Percentiles rank a stretch among this genome's conserved stretches.
Evolutionary conservation across 306 rosid species (phyloP).

Genomic region (Vachellia pachyceras): DNA sequence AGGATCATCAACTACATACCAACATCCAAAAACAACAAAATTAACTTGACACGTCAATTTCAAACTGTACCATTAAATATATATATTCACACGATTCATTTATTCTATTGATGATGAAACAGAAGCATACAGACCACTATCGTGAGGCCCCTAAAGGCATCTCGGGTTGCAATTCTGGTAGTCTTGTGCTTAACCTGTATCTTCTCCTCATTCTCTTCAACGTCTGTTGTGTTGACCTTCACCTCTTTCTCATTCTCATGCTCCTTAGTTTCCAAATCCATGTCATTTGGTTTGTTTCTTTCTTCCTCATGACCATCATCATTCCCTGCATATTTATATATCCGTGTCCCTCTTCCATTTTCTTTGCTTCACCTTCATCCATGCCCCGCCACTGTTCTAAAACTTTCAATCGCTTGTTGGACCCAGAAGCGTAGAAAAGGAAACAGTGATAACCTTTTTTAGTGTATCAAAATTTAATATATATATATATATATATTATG

Average conservation of each 20-base stretch:
- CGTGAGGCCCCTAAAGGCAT: slow-evolving; percentile 81
- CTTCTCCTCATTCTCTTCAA: slow-evolving; percentile 21
- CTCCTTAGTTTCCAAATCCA: slow-evolving; percentile 36
- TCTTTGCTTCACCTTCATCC: slow-evolving; percentile 64
- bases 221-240: background rate
- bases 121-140: slow-evolving; percentile 55
- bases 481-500: no score
- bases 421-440: background rate
- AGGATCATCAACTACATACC: slow-evolving; percentile 65
- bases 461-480: no score
- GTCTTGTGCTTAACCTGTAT: slow-evolving; percentile 45
- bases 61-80: background rate
- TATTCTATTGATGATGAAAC: background rate
- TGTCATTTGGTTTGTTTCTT: slow-evolving; percentile 4
- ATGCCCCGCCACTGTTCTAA: slow-evolving; percentile 22
- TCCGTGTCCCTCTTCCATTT: slow-evolving; percentile 59
- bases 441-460: background rate
- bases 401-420: background rate
- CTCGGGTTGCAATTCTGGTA: slow-evolving; percentile 72
- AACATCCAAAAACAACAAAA: no score
- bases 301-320: slow-evolving; percentile 15
- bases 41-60: background rate
- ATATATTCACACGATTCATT: background rate
- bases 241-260: slow-evolving; percentile 17
- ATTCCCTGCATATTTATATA: slow-evolving; percentile 1